phyloP scores from a whole-genome alignment of 305 asterid species.

The Solanum hybrid region DNA sequence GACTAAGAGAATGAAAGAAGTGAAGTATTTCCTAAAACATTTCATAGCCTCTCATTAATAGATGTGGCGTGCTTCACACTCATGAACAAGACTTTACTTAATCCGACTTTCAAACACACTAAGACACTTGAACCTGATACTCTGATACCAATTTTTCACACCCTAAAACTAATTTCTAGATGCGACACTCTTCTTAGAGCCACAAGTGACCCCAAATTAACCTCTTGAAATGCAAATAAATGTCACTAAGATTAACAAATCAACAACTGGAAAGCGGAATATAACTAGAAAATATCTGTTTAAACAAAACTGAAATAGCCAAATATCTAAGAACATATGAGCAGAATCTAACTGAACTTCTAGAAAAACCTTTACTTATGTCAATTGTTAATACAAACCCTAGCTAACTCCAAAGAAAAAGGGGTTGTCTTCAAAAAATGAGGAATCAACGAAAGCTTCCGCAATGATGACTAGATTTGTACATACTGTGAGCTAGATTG shows the following conservation, averaged over 20 bases:
- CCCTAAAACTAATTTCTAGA: background rate
- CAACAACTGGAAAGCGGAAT: background rate
- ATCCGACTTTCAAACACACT: background rate
- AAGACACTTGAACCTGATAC: background rate
- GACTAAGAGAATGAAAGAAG: background rate
- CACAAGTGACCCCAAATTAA: background rate
- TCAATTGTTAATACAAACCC: too few relatives aligned
- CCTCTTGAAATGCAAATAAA: background rate
- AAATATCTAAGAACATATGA: too few relatives aligned
- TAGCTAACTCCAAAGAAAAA: too few relatives aligned
- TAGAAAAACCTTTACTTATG: too few relatives aligned
- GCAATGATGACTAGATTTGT: too few relatives aligned
- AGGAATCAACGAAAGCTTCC: too few relatives aligned
- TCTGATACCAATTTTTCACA: background rate
- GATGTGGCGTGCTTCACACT: background rate
- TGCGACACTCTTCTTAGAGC: background rate
- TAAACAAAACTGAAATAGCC: too few relatives aligned
- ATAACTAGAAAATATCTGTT: too few relatives aligned
- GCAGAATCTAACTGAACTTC: too few relatives aligned
- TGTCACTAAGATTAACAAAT: background rate
- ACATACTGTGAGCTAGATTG: too few relatives aligned
- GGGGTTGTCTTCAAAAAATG: too few relatives aligned
- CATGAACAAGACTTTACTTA: background rate
- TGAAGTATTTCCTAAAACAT: background rate
- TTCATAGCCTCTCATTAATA: background rate